Base-by-base conservation (phyloP, 257 asterid species). In the Nyctanthes arbortristis region DNA sequence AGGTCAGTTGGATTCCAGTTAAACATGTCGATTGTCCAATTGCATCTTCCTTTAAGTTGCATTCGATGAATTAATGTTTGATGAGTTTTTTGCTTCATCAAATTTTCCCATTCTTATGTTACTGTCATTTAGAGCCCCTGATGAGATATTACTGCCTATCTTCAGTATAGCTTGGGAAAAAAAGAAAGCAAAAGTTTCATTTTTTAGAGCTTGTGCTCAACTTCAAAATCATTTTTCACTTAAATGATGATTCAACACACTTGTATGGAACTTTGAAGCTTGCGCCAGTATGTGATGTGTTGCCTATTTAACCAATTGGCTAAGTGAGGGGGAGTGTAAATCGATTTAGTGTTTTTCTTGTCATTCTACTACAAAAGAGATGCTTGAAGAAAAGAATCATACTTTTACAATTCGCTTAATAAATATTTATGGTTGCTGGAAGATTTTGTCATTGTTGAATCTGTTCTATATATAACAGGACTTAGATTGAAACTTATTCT, bases 1-100 rank as follows among this genome's bases (percentile, higher is more conserved):
- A 91, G 87, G 99, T 89, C 57, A 57, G 81, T 78, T 31, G 31
- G 43, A 60, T 10, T 24, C 32, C 43, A 60, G 73, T 22, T 52
- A 24, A 7, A 12, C 33, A 31, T 33, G 7, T 61, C n/a, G 45
- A 61, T 3, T 6, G 30, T n/a, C n/a, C n/a, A n/a, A n/a, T n/a
- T n/a, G n/a, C n/a, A n/a, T n/a, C n/a, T n/a, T n/a, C n/a, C n/a
- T n/a, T 52, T 52, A 52, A 52, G 14, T 16, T 52, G 31, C 25
- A 52, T 43, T 13, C 34, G 35, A 63, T 52, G 67, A 73, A 5
- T 58, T 73, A 5, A 28, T 37, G 28, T 20, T 28, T 43, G 65
- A 31, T 37, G 47, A 45, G 31, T 36, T 43, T 34, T 65, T 62
- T 25, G 10, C 39, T 37, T 39, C n/a, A 25, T 30, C 35, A 39